Percentiles rank a stretch among this genome's conserved stretches.
phyloP scores from a whole-genome alignment of 1,284 basidiomycete species.

The Rugosomyces carneus region DNA sequence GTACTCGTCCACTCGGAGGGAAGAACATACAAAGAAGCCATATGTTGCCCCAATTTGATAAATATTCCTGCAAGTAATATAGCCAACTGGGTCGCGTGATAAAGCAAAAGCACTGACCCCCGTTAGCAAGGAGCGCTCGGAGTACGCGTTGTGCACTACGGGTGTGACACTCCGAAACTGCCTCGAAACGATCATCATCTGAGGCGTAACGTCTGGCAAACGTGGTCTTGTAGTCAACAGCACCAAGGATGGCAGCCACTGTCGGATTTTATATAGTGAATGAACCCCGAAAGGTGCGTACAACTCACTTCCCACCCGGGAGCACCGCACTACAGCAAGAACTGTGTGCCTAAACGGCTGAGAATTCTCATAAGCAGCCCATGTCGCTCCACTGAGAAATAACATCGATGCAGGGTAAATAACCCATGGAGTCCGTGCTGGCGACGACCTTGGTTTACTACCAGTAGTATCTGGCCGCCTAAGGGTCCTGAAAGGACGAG shows the following conservation, averaged over 20 bases:
- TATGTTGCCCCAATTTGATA: slow-evolving; percentile 91
- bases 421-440: slow-evolving; percentile 23
- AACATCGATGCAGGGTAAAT: slow-evolving; percentile 27
- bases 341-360: slow-evolving; percentile 60
- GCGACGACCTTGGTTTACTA: not conserved
- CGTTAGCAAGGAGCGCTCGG: slow-evolving; percentile 79
- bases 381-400: slow-evolving; percentile 34
- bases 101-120: slow-evolving; percentile 44
- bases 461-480: slow-evolving; percentile 5
- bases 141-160: slow-evolving; percentile 77
- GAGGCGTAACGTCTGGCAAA: slow-evolving; percentile 57
- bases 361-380: slow-evolving; percentile 51
- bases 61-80: slow-evolving; percentile 59
- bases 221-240: slow-evolving; percentile 82
- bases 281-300: not conserved
- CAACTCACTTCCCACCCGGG: slow-evolving; percentile 55
- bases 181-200: slow-evolving; percentile 48
- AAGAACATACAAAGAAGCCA: slow-evolving; percentile 67
- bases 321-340: slow-evolving; percentile 68
- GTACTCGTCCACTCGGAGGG: slow-evolving; percentile 77
- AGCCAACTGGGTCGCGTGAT: not conserved
- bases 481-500: slow-evolving; percentile 7
- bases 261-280: not conserved
- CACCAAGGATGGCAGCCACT: slow-evolving; percentile 53
- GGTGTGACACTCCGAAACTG: slow-evolving; percentile 73